Percentiles rank a stretch among this genome's conserved stretches.
These are phyloP conservation scores for Raddia distichophylla DNA, from an alignment of 176 grass and related monocot species.

Conservation along the genomic window DNA sequence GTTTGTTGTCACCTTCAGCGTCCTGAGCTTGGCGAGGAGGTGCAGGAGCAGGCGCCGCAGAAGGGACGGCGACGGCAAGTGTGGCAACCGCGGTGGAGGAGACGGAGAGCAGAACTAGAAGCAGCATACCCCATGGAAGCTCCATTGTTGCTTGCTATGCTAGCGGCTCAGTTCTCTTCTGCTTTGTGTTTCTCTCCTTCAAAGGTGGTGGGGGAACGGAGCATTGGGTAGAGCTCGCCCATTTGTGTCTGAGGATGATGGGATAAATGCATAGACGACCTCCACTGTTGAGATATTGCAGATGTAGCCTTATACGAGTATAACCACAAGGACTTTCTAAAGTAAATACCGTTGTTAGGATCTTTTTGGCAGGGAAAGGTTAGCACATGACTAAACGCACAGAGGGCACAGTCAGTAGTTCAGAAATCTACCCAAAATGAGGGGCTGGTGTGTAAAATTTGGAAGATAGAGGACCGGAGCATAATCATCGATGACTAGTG, in stretches of 20 bases:
- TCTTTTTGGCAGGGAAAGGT: neutral
- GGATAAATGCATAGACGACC: neutral
- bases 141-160: conserved; percentile 31
- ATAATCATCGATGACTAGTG: neutral
- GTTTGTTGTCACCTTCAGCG: conserved; percentile 38
- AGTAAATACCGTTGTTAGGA: neutral
- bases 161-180: conserved; percentile 2
- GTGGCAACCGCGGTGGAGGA: conserved; percentile 42
- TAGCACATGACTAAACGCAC: neutral
- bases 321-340: too few species aligned
- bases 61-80: conserved; percentile 47
- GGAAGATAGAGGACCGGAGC: neutral
- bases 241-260: neutral
- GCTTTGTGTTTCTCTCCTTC: conserved; percentile 4
- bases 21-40: conserved; percentile 37
- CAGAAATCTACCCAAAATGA: neutral
- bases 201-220: too few species aligned
- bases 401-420: neutral
- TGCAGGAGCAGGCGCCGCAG: conserved; percentile 3
- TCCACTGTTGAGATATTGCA: neutral
- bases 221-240: too few species aligned
- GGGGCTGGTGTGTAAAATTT: neutral
- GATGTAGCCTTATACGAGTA: neutral
- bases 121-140: conserved; percentile 34
- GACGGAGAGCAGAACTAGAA: conserved; percentile 30